Evolutionary conservation across 345 rosid genomes (phyloP).

Genomic region (Mallotus nudiflorus): DNA sequence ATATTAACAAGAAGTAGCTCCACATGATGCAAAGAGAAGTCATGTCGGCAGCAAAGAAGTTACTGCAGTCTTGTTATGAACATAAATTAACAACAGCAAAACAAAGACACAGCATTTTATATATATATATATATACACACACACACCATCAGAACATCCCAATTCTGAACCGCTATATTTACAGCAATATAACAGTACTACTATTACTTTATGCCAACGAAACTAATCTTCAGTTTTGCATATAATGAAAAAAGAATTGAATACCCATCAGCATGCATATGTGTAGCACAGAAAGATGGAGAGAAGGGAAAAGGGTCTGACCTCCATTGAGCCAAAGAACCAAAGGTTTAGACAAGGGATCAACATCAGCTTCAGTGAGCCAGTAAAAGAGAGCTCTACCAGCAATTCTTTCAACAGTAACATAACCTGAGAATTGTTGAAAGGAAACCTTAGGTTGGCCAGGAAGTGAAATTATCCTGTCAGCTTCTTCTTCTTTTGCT

Average conservation of each 20-base stretch:
- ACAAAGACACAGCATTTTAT: constrained; percentile 9
- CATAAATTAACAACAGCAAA: constrained; percentile 8
- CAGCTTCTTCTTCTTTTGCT: constrained; percentile 52
- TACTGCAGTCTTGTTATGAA: constrained; percentile 16
- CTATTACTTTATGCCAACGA: no score
- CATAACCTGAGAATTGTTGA: constrained; percentile 92
- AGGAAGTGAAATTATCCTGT: constrained; percentile 77
- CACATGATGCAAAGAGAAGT: not conserved
- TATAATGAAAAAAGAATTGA: not conserved
- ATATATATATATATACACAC: constrained; percentile 1
- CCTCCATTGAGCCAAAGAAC: constrained; percentile 99
- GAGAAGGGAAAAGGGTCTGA: constrained; percentile 8
- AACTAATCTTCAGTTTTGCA: not conserved
- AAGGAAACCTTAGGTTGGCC: constrained; percentile 90
- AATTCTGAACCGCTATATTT: not conserved
- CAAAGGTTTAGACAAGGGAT: constrained; percentile 65
- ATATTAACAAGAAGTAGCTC: not conserved
- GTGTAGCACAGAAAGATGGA: not conserved
- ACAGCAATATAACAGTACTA: constrained; percentile 29
- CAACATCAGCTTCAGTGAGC: constrained; percentile 72
- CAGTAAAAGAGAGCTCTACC: constrained; percentile 96
- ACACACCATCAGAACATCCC: not conserved
- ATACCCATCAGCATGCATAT: not conserved
- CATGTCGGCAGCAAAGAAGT: constrained; percentile 37
- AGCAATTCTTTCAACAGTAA: constrained; percentile 56